A percentile compares a stretch with the other conserved stretches of the same genome.
Conservation (phyloP, 352 stramenopile species). For the Phytophthora europaea region DNA sequence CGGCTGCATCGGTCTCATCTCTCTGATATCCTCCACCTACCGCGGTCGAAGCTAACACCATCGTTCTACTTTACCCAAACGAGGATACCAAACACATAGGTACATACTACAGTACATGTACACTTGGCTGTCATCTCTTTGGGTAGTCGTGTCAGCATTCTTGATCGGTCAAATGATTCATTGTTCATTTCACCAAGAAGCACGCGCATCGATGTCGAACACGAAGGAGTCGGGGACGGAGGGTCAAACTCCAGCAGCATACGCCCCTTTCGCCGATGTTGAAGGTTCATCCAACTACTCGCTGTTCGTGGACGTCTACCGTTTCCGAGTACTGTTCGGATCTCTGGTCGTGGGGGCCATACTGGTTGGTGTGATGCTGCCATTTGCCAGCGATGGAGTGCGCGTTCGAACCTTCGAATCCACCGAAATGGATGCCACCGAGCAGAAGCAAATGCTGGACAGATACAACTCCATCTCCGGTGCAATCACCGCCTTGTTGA, state of each 20-base stretch:
- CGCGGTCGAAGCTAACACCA: background rate
- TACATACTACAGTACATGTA: background rate
- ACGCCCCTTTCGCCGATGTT: background rate
- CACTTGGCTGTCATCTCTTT: background rate
- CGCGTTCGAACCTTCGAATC: conserved; percentile 14
- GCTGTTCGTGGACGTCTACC: conserved; percentile 3
- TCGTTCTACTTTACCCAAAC: background rate
- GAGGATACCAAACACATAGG: background rate
- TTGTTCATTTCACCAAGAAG: background rate
- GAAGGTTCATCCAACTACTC: background rate
- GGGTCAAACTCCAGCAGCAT: background rate
- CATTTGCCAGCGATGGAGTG: conserved; percentile 15
- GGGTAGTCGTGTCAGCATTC: background rate
- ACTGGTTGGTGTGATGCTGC: conserved; percentile 6
- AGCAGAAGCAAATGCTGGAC: conserved; percentile 20
- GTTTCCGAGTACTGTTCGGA: background rate
- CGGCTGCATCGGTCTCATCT: background rate
- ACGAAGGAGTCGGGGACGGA: background rate
- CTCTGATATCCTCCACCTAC: background rate
- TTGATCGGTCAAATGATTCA: background rate
- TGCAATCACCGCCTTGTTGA: conserved; percentile 6
- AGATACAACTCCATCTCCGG: conserved; percentile 22
- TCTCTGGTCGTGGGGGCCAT: background rate
- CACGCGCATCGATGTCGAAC: background rate
- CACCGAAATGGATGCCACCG: conserved; percentile 10